Percentiles rank a stretch among this genome's conserved stretches.
These are phyloP conservation scores for Tetrapisispora arboricola DNA, from an alignment of 805 yeast species.

Conservation along the genomic window DNA sequence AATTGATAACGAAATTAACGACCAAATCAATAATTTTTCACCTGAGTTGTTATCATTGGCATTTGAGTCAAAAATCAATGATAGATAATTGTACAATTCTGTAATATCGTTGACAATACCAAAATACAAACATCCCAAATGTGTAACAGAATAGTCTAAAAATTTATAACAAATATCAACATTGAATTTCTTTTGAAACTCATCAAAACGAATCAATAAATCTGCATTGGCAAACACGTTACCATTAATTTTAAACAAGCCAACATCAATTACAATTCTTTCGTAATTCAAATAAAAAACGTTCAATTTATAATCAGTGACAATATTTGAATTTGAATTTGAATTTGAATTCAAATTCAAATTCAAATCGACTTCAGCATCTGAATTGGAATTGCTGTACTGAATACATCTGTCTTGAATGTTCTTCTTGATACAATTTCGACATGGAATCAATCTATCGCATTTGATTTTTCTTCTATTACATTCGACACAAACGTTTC, in stretches of 20 bases:
- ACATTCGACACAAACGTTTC: conserved; percentile 21
- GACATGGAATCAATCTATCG: conserved; percentile 26
- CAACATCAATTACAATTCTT: conserved; percentile 18
- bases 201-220: no score
- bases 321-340: no score
- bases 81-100: conserved; percentile 13
- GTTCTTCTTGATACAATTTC: conserved; percentile 24
- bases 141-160: conserved; percentile 23
- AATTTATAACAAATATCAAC: conserved; percentile 17
- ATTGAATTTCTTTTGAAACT: conserved; percentile 5
- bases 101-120: conserved; percentile 25
- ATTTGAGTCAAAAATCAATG: conserved; percentile 3
- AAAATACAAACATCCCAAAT: conserved; percentile 25
- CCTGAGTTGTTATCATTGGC: conserved; percentile 13
- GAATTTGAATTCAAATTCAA: no score
- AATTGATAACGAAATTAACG: conserved; percentile 19
- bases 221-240: no score
- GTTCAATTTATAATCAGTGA: not conserved
- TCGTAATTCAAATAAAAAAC: conserved; percentile 23
- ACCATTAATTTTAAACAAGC: no score
- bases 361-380: no score
- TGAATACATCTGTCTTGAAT: conserved; percentile 18
- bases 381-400: not conserved
- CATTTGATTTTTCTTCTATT: conserved; percentile 26
- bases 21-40: conserved; percentile 23